phyloP scores from a whole-genome alignment of 2,329 filamentous ascomycete genomes.

The Ascochyta viciae-villosae region DNA sequence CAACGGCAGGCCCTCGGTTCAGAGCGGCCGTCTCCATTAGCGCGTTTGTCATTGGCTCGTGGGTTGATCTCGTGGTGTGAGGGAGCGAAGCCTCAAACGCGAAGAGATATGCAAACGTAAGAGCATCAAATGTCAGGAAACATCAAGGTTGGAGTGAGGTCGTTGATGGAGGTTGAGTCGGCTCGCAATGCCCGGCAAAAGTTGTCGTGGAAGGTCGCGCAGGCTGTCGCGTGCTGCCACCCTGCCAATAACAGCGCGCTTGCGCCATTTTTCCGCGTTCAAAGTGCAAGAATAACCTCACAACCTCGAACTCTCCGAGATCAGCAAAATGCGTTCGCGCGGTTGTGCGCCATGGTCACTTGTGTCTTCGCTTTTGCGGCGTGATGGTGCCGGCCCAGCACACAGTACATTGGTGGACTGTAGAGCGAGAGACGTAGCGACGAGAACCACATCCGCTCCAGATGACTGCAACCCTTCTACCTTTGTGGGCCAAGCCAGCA shows the following conservation, averaged over 20 bases:
- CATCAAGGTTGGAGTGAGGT: not conserved
- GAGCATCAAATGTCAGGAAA: not conserved
- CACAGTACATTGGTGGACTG: not conserved
- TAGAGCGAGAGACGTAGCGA: no score
- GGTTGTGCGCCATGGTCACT: slow-evolving; percentile 2
- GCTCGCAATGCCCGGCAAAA: slow-evolving; percentile 11
- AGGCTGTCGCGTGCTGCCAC: slow-evolving; percentile 13
- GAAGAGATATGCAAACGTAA: not conserved
- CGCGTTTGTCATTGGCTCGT: slow-evolving; percentile 29
- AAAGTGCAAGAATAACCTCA: slow-evolving; percentile 19
- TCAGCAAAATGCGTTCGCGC: slow-evolving; percentile 4
- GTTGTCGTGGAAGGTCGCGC: slow-evolving; percentile 12
- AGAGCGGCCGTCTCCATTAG: slow-evolving; percentile 30
- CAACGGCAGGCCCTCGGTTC: slow-evolving; percentile 27
- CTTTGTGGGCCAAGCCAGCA: no score
- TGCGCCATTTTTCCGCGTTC: slow-evolving; percentile 12
- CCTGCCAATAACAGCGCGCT: slow-evolving; percentile 14
- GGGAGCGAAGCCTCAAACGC: slow-evolving; percentile 6
- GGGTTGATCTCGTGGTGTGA: slow-evolving; percentile 19
- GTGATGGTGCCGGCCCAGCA: not conserved
- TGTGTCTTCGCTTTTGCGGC: not conserved
- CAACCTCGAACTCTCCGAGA: slow-evolving; percentile 1
- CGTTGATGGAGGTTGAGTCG: not conserved
- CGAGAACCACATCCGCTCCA: not conserved
- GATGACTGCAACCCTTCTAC: not conserved